Evolutionary conservation across 768 basidiomycete species (phyloP).

Genomic region (Boletus subcaerulescens): DNA sequence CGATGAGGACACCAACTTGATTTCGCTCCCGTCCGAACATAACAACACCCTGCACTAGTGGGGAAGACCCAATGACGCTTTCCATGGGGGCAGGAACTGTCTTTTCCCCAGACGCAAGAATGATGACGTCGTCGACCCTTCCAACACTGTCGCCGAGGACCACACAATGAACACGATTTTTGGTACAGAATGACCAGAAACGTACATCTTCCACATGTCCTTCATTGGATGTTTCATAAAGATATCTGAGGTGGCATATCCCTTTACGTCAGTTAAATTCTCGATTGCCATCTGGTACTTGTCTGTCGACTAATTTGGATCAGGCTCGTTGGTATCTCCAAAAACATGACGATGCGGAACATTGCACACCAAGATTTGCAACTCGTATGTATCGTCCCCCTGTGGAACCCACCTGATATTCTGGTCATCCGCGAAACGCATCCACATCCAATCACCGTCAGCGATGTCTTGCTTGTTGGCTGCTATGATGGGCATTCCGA

Average conservation of each 20-base stretch:
- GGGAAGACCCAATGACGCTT: constrained; percentile 20
- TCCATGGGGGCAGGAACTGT: constrained; percentile 30
- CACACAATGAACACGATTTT: background rate
- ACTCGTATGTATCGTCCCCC: constrained; percentile 35
- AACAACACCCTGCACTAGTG: constrained; percentile 21
- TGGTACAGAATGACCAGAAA: no score
- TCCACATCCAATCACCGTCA: constrained; percentile 36
- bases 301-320: background rate
- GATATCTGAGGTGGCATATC: constrained; percentile 44
- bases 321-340: background rate
- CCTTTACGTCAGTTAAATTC: constrained; percentile 39
- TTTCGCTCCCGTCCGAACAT: constrained; percentile 36
- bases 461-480: constrained; percentile 11
- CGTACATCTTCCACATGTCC: constrained; percentile 37
- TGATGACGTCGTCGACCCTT: constrained; percentile 37
- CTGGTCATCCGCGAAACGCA: constrained; percentile 25
- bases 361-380: constrained; percentile 36
- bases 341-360: no score
- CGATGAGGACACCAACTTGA: constrained; percentile 33
- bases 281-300: constrained; percentile 12
- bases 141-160: constrained; percentile 25
- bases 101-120: constrained; percentile 21
- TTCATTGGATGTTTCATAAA: constrained; percentile 45
- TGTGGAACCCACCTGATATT: constrained; percentile 30
- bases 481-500: no score